A percentile compares a stretch with the other conserved stretches of the same genome.
phyloP scores from a whole-genome alignment of 352 stramenopile species.

The Elongisporangium prolatum region DNA sequence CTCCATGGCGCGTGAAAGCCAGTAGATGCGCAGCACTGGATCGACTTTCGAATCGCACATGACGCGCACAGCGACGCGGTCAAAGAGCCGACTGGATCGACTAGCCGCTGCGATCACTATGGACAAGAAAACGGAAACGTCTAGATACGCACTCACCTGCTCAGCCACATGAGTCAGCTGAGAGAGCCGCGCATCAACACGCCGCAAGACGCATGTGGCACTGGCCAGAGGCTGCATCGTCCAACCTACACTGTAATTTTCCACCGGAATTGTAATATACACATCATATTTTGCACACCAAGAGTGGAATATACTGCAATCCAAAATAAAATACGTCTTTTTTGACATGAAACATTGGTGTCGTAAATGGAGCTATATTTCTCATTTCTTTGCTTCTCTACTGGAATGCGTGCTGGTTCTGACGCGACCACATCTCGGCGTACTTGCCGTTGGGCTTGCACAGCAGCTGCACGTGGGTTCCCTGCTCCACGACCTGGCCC shows the following conservation, averaged over 20 bases:
- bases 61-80: neutral
- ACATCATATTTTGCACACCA: no score
- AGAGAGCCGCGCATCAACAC: neutral
- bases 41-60: neutral
- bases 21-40: neutral
- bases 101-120: neutral
- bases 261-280: no score
- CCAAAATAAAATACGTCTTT: no score
- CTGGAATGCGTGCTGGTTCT: slow-evolving; percentile 43
- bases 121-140: neutral
- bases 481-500: slow-evolving; percentile 82
- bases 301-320: neutral
- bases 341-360: no score
- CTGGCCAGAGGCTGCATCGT: neutral
- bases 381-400: neutral
- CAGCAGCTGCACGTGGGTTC: slow-evolving; percentile 86
- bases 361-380: neutral
- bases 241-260: no score
- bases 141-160: neutral
- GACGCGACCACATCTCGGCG: slow-evolving; percentile 62
- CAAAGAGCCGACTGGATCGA: neutral
- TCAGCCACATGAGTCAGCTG: neutral
- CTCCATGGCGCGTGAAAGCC: neutral
- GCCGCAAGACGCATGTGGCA: neutral
- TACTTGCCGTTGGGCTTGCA: slow-evolving; percentile 60